phyloP scores from a whole-genome alignment of 1,139 yeast species.

The Geotrichum klebahnii region DNA sequence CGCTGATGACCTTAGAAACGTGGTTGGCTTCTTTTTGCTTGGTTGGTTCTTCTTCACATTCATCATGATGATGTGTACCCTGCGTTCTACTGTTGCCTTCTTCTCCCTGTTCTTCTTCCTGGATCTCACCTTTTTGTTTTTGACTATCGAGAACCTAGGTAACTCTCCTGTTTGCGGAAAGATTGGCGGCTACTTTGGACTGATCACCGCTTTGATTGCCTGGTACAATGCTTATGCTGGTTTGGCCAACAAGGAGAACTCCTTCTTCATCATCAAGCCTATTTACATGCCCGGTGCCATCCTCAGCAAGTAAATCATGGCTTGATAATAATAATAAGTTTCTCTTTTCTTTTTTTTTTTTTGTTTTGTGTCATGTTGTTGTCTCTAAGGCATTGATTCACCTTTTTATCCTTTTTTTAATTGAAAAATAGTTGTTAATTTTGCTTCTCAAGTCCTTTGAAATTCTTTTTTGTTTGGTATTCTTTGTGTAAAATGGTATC shows the following conservation, averaged over 20 bases:
- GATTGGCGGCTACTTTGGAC: conserved; percentile 76
- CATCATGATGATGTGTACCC: conserved; percentile 60
- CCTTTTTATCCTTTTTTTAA: too few relatives aligned
- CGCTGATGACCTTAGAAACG: conserved; percentile 46
- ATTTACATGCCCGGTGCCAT: conserved; percentile 38
- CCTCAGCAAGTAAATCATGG: too few relatives aligned
- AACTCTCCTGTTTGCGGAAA: conserved; percentile 41
- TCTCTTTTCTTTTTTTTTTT: too few relatives aligned
- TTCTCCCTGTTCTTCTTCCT: conserved; percentile 62
- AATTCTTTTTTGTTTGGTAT: too few relatives aligned
- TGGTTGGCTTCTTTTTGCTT: conserved; percentile 67
- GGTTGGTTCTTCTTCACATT: conserved; percentile 80
- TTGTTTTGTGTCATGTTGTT: too few relatives aligned
- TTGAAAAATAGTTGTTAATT: too few relatives aligned
- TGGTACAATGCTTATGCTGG: conserved; percentile 90
- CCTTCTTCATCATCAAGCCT: conserved; percentile 58
- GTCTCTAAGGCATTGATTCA: too few relatives aligned
- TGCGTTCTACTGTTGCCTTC: conserved; percentile 80
- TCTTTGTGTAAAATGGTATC: too few relatives aligned
- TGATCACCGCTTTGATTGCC: conserved; percentile 68
- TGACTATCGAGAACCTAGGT: conserved; percentile 56
- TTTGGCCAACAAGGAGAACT: conserved; percentile 58
- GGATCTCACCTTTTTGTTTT: conserved; percentile 60
- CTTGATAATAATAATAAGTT: too few relatives aligned
- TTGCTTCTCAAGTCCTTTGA: too few relatives aligned